Evolutionary conservation across 1,284 basidiomycete genomes (phyloP), one percentile per base, ranked within the genome.

Genomic region (Schizophyllum amplum): DNA sequence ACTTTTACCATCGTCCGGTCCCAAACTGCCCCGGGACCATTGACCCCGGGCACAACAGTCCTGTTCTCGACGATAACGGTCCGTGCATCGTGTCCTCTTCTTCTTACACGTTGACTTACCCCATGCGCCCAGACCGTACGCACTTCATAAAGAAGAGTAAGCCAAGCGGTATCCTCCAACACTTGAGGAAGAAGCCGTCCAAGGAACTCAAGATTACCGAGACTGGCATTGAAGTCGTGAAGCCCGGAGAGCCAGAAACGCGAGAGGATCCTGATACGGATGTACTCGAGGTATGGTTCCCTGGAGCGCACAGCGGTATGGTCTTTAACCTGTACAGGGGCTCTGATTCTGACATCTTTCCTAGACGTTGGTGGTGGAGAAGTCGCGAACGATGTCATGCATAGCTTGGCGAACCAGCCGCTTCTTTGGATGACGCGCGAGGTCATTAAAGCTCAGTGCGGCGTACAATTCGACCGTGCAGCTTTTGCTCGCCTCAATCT

Each of bases 391-490:
- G 63, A 60, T 23, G 69, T 68, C 4, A 21, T 63, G 20, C 61
- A 71, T 53, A 69, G 70, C n/a, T 73, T 85, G 9, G 67, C 77
- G 0, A 69, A 81, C 55, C 78, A 83, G 60, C 64, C 82, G 1
- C 69, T 84, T 11, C 77, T 73, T 21, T 84, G 82, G 82, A 84
- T 84, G 82, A 71, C 84, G 49, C 75, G 77, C 53, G 74, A 84
- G 59, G 70, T 77, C 57, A 70, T 75, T 5, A 62, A 61, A 2
- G 68, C 77, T 5, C 63, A 71, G 46, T 76, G 75, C 59, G 77
- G 75, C 5, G 69, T 84, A 15, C 57, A 67, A 23, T 83, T 82
- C 60, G 75, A 81, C 59, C 52, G 56, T 4, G 56, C 54, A 9
- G 74, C 69, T 24, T 72, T 83, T 52, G 61, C 61, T 17, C 64